Evolutionary conservation across 129 eudicot genomes (phyloP).

Genomic region (Flaveria linearis): DNA sequence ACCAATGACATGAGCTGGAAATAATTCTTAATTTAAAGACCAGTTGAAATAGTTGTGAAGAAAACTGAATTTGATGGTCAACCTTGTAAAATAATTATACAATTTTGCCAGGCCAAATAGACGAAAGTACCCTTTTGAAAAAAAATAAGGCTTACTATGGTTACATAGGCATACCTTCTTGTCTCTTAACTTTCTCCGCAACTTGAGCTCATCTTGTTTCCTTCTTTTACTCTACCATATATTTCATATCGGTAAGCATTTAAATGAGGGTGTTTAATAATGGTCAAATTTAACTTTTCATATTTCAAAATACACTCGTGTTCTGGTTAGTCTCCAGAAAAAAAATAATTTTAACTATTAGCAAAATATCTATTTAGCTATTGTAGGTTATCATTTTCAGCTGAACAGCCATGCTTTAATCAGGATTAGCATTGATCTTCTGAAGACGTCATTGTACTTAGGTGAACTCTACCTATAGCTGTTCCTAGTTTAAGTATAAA

Average conservation of each 20-base stretch:
- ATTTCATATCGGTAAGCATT: slow-evolving; percentile 36
- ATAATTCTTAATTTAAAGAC: neutral
- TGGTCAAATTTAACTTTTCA: neutral
- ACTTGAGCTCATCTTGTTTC: slow-evolving; percentile 65
- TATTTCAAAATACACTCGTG: neutral
- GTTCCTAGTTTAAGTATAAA: neutral
- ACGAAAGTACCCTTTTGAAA: slow-evolving; percentile 1
- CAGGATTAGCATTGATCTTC: neutral
- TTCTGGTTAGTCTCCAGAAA: neutral
- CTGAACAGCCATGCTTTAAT: neutral
- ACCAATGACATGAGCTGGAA: neutral
- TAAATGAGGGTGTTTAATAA: neutral
- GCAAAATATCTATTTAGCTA: neutral
- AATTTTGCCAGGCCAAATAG: neutral
- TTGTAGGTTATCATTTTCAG: neutral
- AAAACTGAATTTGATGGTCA: neutral
- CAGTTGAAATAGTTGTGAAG: neutral
- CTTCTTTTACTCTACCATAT: slow-evolving; percentile 80
- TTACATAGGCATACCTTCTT: slow-evolving; percentile 58
- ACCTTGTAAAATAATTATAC: neutral
- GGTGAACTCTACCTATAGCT: neutral
- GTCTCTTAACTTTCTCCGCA: slow-evolving; percentile 70
- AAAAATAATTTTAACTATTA: neutral
- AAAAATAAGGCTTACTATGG: neutral
- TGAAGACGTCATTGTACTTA: neutral